Conservation (phyloP, 352 stramenopile genomes). For the Thalassiosira exigua region DNA sequence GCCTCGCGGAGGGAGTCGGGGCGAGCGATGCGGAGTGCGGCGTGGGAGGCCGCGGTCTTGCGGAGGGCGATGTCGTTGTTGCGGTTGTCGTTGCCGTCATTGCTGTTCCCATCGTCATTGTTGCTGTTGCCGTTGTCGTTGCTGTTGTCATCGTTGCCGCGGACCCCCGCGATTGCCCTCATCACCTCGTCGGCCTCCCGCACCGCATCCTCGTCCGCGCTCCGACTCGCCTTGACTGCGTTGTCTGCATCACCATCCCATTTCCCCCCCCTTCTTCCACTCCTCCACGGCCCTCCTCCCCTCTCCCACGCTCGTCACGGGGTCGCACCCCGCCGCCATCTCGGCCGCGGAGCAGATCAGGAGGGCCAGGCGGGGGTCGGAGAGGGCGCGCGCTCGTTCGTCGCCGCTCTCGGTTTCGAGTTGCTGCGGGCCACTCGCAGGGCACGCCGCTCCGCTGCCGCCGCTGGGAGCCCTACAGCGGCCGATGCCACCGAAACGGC, state of each 20-base stretch:
- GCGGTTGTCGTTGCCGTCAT: background rate
- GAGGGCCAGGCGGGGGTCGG: constrained; percentile 78
- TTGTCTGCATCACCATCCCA: constrained; percentile 2
- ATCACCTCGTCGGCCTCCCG: constrained; percentile 27
- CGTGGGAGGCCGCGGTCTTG: too few relatives aligned
- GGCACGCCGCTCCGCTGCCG: background rate
- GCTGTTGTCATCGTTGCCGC: background rate
- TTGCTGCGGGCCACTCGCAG: background rate
- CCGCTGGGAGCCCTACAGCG: background rate
- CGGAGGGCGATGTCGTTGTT: constrained; percentile 1
- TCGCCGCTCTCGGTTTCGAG: constrained; percentile 21
- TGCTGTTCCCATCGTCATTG: background rate
- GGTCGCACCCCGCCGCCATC: constrained; percentile 49
- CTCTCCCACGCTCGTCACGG: constrained; percentile 8
- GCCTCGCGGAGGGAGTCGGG: background rate
- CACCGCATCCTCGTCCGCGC: constrained; percentile 10
- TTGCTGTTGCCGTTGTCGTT: background rate
- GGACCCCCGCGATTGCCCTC: constrained; percentile 17
- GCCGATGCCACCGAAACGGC: background rate
- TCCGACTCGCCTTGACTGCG: background rate
- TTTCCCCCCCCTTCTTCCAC: constrained; percentile 33
- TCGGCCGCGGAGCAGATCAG: constrained; percentile 72
- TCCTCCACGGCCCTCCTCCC: constrained; percentile 12
- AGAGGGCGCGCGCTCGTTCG: constrained; percentile 55
- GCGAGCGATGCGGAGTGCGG: constrained; percentile 26